Evolutionary conservation across 352 stramenopile genomes (phyloP), one percentile per base, ranked within the genome.

Genomic region (Peronosclerospora sorghi): DNA sequence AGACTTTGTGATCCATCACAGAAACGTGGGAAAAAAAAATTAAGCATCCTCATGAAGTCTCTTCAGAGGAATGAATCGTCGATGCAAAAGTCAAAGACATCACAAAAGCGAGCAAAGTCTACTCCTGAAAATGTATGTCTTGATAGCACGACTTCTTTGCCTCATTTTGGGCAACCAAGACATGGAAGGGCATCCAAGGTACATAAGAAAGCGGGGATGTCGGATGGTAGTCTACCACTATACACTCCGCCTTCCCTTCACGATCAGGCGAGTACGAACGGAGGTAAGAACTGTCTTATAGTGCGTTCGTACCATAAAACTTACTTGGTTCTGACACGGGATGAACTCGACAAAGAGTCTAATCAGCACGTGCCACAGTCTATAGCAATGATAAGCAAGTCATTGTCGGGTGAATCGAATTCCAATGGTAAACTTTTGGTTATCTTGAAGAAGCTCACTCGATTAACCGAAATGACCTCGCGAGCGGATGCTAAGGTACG

Each of bases 111-210:
- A 43, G 13, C 24, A 26, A 52, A 30, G 5, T 17, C 9, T 15
- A 23, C 12, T 13, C 20, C 36, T 2, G 32, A 59, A 14, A 35
- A 56, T 23, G 29, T 45, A 20, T 17, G 4, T 19, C 43, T 12
- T 21, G 28, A 32, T 14, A 41, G 15, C 20, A 38, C 26, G 39
- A 4, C 26, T 10, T 13, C 10, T 30, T 34, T 9, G n/a, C 26
- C 3, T 12, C 28, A 35, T 44, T n/a, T 40, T 5, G 4, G 12
- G 10, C 28, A n/a, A 21, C 51, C 42, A 2, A 65, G 56, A 35
- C 54, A 61, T 15, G 46, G 51, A 4, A 65, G 61, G 30, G 58
- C 51, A 9, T 37, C 56, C 1, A 61, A 54, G 41, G 9, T 39
- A 8, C n/a, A 58, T 1, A 61, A 54, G 32, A 46, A 20, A 8